Evolutionary conservation across 2,329 filamentous ascomycete genomes (phyloP), one percentile per base, ranked within the genome.

Genomic region (Botrytis galanthina): DNA sequence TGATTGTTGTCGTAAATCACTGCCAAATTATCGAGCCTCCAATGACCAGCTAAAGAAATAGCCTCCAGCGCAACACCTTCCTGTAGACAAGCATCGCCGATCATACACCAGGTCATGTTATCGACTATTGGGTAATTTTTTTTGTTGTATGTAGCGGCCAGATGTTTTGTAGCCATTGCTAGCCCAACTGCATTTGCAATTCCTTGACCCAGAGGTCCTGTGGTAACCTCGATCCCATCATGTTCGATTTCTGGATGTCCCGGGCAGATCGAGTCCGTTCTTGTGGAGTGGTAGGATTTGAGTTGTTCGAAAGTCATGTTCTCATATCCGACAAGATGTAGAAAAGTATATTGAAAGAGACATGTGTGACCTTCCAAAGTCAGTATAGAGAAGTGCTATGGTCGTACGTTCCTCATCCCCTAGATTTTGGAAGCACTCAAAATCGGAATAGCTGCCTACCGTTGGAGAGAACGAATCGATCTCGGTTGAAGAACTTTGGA

Each of bases 1-100:
- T 86, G 83, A 74, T 87, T 87, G 75, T 87, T 87, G 73, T 87
- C 86, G 73, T 86, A 87, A 37, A 87, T 84, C 16, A 87, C 76
- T 1, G 82, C 83, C 9, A 87, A 78, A 74, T 87, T 87, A 76
- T 85, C 83, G 12, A 87, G 79, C 71, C 82, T 83, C 76, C 82
- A 80, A 75, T 86, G 84, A 2, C 85, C 85, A 18, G 85, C 85
- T 22, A 86, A 81, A 2, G 83, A 84, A 46, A 87, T 83, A 0
- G 85, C 85, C 75, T 87, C 86, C 2, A 85, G 78, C 0, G 79
- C 85, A 6, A 87, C 85, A 35, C 85, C 86, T 76, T 87, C 85
- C 75, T 85, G 83, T 29, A 87, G 78, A 78, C 85, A 87, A 0
- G 83, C 86, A 77, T 87, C 85, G 42, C 85, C 85, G 68, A 84